Evolutionary conservation across 108 stramenopile species (phyloP).

Genomic region (Fragilariopsis cylindrus): DNA sequence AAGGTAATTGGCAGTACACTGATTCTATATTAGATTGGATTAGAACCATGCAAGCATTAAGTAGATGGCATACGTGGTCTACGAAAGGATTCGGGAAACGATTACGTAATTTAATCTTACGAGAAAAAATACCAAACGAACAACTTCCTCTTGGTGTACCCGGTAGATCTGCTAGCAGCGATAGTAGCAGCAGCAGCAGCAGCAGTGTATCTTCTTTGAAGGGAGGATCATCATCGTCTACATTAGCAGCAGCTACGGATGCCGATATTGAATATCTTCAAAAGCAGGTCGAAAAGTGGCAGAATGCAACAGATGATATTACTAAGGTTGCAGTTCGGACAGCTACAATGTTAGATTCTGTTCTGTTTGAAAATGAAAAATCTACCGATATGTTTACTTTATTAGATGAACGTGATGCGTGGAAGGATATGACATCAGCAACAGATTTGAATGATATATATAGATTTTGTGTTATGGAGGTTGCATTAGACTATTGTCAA

Average conservation of each 20-base stretch:
- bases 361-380: conserved; percentile 38
- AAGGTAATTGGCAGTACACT: conserved; percentile 71
- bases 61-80: conserved; percentile 62
- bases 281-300: conserved; percentile 39
- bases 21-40: conserved; percentile 85
- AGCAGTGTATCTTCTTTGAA: not conserved
- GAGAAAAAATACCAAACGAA: conserved; percentile 16
- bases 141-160: conserved; percentile 49
- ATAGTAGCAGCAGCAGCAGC: not conserved
- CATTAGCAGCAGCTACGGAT: conserved; percentile 29
- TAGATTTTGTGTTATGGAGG: conserved; percentile 61
- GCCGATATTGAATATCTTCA: conserved; percentile 31
- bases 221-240: not conserved
- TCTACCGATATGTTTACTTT: conserved; percentile 51
- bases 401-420: conserved; percentile 44
- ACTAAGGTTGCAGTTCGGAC: conserved; percentile 45
- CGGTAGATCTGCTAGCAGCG: not conserved
- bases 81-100: conserved; percentile 53
- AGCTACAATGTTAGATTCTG: conserved; percentile 48
- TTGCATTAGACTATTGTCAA: conserved; percentile 72
- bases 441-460: conserved; percentile 16
- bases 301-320: conserved; percentile 36
- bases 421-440: conserved; percentile 30
- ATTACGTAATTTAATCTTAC: conserved; percentile 54
- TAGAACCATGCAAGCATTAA: conserved; percentile 66